Percentiles rank a stretch among this genome's conserved stretches.
Conservation (phyloP, 148 eudicot species). For the Nepenthes gracilis region DNA sequence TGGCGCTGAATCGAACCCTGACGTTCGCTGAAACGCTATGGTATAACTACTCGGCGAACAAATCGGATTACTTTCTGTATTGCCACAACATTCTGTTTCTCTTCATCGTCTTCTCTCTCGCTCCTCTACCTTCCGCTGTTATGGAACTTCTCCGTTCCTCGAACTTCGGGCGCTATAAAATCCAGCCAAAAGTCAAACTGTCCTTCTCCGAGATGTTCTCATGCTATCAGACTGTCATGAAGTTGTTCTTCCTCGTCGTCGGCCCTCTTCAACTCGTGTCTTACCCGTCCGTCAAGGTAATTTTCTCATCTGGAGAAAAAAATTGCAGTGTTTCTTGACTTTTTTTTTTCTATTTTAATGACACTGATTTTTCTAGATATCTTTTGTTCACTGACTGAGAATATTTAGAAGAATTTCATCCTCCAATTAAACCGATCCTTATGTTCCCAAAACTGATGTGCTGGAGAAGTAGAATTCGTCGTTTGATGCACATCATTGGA, state of each 20-base stretch:
- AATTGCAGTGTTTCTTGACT: no score
- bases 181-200: constrained; percentile 66
- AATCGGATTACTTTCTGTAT: constrained; percentile 70
- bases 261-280: constrained; percentile 84
- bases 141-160: constrained; percentile 23
- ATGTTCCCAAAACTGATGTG: no score
- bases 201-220: constrained; percentile 30
- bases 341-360: constrained; percentile 3
- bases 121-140: constrained; percentile 41
- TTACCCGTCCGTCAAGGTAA: constrained; percentile 58
- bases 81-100: constrained; percentile 81
- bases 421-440: no score
- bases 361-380: no score
- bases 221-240: constrained; percentile 70
- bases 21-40: constrained; percentile 55
- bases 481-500: no score
- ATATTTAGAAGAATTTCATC: no score
- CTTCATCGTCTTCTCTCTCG: constrained; percentile 51
- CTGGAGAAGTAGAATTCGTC: no score
- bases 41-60: constrained; percentile 66
- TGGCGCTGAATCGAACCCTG: constrained; percentile 43
- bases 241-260: constrained; percentile 57
- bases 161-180: constrained; percentile 38
- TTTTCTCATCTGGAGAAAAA: background rate
- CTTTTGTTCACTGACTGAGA: no score